These are phyloP conservation scores for Backusella tarrabulga DNA, from an alignment of 192 early-diverging fungal genomes.

Conservation along the genomic window DNA sequence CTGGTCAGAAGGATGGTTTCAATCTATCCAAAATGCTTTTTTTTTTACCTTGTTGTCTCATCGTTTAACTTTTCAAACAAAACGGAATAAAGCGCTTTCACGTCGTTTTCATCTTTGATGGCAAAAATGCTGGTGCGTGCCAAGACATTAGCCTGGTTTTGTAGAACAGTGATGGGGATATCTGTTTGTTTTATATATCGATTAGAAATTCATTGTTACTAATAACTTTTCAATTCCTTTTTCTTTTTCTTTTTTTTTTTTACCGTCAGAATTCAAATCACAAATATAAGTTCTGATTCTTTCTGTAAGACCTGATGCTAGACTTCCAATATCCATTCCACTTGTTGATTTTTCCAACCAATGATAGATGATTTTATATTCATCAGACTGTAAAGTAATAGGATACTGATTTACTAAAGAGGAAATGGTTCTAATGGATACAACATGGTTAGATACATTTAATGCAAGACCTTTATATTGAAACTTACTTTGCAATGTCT, in stretches of 20 bases:
- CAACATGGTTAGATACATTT: neutral
- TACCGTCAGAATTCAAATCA: conserved; percentile 21
- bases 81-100: neutral
- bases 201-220: neutral
- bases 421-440: conserved; percentile 21
- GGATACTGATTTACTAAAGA: conserved; percentile 25
- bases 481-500: conserved; percentile 31
- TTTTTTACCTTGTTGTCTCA: conserved; percentile 4
- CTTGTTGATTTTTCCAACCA: conserved; percentile 14
- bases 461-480: neutral
- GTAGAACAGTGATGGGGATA: conserved; percentile 18
- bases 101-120: neutral
- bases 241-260: neutral
- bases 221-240: too few relatives aligned
- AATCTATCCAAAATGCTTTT: neutral
- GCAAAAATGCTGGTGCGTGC: conserved; percentile 18
- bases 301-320: conserved; percentile 8
- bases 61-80: conserved; percentile 7
- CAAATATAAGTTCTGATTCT: conserved; percentile 14
- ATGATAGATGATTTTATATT: conserved; percentile 11
- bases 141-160: conserved; percentile 28
- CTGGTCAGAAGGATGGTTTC: too few relatives aligned
- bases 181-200: conserved; percentile 1
- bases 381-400: conserved; percentile 6
- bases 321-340: conserved; percentile 7